Evolutionary conservation across 2,329 filamentous ascomycete genomes (phyloP).

Genomic region (Huntiella abstrusa): DNA sequence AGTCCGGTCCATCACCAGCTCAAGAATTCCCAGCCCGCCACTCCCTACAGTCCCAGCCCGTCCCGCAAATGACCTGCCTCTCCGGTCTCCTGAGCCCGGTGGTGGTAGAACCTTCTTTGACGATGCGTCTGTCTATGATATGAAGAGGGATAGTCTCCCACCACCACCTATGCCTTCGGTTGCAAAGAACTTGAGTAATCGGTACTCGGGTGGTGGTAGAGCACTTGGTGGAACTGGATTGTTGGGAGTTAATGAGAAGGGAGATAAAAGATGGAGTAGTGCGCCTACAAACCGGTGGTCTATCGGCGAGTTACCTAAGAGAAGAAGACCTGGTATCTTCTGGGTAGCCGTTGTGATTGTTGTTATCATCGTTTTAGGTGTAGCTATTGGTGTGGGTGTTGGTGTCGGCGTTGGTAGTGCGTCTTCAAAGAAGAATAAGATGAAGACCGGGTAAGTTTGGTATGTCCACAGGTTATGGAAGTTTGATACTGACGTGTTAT

Average conservation of each 20-base stretch:
- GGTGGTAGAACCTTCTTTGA: too few species aligned
- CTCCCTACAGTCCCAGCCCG: not conserved
- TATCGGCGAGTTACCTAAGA: slow-evolving; percentile 14
- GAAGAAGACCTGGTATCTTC: slow-evolving; percentile 18
- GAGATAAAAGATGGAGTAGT: slow-evolving; percentile 5
- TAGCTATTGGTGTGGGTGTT: slow-evolving; percentile 24
- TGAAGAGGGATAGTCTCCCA: not conserved
- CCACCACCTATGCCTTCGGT: not conserved
- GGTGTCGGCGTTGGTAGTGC: slow-evolving; percentile 18
- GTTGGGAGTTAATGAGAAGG: not conserved
- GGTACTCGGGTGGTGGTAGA: not conserved
- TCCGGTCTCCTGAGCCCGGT: not conserved
- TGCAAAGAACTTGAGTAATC: not conserved
- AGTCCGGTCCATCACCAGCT: not conserved
- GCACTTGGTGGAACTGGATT: not conserved
- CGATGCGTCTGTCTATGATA: not conserved
- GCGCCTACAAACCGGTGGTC: slow-evolving; percentile 10
- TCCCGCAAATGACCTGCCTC: not conserved
- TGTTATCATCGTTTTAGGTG: slow-evolving; percentile 19
- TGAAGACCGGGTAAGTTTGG: not conserved
- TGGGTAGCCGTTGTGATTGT: slow-evolving; percentile 19
- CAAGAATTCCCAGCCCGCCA: not conserved
- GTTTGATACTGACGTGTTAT: too few species aligned
- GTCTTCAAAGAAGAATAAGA: not conserved
- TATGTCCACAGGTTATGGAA: not conserved